Percentiles rank a stretch among this genome's conserved stretches.
Evolutionary conservation across 2,329 filamentous ascomycete species (phyloP).

Genomic region (Rutstroemia sp.): DNA sequence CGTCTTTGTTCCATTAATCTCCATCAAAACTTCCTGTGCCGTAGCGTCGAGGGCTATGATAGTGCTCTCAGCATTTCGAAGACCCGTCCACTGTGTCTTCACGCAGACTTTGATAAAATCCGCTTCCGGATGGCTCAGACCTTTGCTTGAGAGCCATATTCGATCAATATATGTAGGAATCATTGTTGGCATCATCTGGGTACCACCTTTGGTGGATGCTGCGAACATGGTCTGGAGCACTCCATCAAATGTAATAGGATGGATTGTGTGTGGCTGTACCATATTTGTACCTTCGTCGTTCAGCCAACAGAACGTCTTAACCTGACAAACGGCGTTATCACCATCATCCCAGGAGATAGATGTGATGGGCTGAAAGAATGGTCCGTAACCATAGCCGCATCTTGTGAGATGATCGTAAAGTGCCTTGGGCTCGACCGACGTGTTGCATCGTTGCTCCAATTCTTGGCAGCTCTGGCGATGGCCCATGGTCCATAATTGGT

Average conservation of each 20-base stretch:
- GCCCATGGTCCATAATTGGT: background rate
- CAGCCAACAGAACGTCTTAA: constrained; percentile 4
- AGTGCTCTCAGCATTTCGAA: too few species aligned
- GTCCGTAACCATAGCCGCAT: constrained; percentile 31
- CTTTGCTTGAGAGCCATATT: background rate
- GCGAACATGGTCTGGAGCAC: background rate
- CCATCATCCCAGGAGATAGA: background rate
- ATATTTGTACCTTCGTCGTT: too few species aligned
- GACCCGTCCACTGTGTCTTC: too few species aligned
- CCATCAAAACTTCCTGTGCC: too few species aligned
- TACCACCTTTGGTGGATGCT: background rate
- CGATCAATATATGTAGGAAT: background rate
- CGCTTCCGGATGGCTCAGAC: background rate
- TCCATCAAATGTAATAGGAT: background rate
- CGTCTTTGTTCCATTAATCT: too few species aligned
- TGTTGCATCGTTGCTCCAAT: background rate
- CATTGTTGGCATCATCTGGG: background rate
- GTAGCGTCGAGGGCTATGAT: too few species aligned
- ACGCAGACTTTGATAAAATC: too few species aligned
- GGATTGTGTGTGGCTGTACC: background rate
- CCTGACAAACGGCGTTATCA: constrained; percentile 20
- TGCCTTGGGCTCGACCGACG: background rate
- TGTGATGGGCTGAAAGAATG: background rate
- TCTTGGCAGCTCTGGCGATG: background rate
- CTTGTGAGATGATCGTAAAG: background rate